A percentile compares a stretch with the other conserved stretches of the same genome.
phyloP scores from a whole-genome alignment of 495 filamentous ascomycete species.

The Bacidia gigantensis region DNA sequence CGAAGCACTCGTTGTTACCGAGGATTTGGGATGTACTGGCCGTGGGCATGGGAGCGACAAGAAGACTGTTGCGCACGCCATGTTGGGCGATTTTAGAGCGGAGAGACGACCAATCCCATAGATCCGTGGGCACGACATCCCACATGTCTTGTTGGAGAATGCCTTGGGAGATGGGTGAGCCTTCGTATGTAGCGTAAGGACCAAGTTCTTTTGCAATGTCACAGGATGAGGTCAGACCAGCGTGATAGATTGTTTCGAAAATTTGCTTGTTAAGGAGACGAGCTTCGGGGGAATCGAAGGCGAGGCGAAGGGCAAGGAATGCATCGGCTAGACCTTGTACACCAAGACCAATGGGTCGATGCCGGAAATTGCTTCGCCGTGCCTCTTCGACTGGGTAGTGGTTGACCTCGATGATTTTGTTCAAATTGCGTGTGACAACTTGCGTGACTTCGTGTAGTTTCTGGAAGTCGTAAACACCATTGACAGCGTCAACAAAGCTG shows the following conservation, averaged over 20 bases:
- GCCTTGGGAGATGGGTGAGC: slow-evolving; percentile 87
- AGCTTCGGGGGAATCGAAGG: slow-evolving; percentile 91
- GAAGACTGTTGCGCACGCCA: slow-evolving; percentile 84
- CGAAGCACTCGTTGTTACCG: slow-evolving; percentile 98
- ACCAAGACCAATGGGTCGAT: slow-evolving; percentile 87
- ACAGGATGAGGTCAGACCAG: slow-evolving; percentile 75
- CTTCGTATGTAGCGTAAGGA: slow-evolving; percentile 77
- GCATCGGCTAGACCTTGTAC: slow-evolving; percentile 98
- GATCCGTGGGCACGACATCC: slow-evolving; percentile 78
- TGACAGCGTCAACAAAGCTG: slow-evolving; percentile 68
- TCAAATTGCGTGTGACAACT: slow-evolving; percentile 81
- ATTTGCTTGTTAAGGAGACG: slow-evolving; percentile 92
- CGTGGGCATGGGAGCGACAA: slow-evolving; percentile 96
- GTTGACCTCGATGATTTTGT: slow-evolving; percentile 96
- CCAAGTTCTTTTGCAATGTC: slow-evolving; percentile 73
- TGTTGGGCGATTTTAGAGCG: slow-evolving; percentile 84
- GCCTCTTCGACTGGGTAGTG: slow-evolving; percentile 92
- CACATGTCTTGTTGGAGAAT: slow-evolving; percentile 99
- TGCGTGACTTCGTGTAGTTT: slow-evolving; percentile 88
- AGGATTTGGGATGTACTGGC: slow-evolving; percentile 93
- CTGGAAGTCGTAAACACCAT: slow-evolving; percentile 79
- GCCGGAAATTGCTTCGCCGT: slow-evolving; percentile 86
- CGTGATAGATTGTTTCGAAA: slow-evolving; percentile 99
- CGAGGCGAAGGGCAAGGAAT: slow-evolving; percentile 91
- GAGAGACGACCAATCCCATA: slow-evolving; percentile 90